Evolutionary conservation across 2,329 filamentous ascomycete genomes (phyloP).

Genomic region (Hysterium pulicare): DNA sequence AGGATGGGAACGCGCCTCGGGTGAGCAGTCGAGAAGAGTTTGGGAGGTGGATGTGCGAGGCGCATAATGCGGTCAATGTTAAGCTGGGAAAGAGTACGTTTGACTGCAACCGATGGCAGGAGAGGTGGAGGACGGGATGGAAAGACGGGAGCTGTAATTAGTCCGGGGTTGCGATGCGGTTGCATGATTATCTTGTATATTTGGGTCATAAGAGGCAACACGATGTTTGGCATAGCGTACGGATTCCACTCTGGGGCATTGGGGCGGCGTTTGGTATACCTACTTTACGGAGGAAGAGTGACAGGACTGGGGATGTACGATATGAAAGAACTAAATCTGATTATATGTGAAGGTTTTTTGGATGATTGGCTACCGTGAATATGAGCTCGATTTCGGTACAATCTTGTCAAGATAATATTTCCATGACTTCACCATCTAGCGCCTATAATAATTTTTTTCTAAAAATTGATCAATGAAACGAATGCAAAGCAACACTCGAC

Average conservation of each 20-base stretch:
- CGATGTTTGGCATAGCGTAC: not conserved
- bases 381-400: too few relatives aligned
- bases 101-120: slow-evolving; percentile 86
- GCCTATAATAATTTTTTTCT: too few relatives aligned
- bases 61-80: slow-evolving; percentile 81
- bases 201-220: not conserved
- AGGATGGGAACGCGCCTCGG: slow-evolving; percentile 60
- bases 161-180: too few relatives aligned
- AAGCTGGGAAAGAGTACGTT: slow-evolving; percentile 90
- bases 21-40: slow-evolving; percentile 64
- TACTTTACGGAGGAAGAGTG: too few relatives aligned
- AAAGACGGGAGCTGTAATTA: slow-evolving; percentile 64
- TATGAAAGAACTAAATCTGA: too few relatives aligned
- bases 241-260: not conserved
- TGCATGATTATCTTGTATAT: slow-evolving; percentile 1
- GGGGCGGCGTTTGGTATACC: not conserved
- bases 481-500: too few relatives aligned
- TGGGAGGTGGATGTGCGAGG: slow-evolving; percentile 78
- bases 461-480: too few relatives aligned
- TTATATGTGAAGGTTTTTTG: too few relatives aligned
- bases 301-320: too few relatives aligned
- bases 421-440: too few relatives aligned
- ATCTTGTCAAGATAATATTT: too few relatives aligned
- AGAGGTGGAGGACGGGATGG: slow-evolving; percentile 92
- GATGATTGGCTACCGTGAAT: too few relatives aligned